A percentile compares a stretch with the other conserved stretches of the same genome.
phyloP scores from a whole-genome alignment of 208 protist genomes.

The Porcisia hertigi region DNA sequence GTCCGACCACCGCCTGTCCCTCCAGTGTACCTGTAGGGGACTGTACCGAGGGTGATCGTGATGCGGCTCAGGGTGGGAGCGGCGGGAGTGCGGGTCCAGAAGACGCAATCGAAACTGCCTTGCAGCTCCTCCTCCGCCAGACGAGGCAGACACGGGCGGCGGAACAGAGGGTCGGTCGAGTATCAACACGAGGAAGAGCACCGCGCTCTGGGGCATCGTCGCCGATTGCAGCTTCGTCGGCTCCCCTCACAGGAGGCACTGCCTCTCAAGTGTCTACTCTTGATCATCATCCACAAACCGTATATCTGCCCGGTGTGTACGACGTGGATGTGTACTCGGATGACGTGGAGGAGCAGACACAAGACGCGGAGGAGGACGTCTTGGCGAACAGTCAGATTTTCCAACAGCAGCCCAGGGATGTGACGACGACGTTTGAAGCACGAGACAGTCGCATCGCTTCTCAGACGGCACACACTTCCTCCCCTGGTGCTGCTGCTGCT shows the following conservation, averaged over 20 bases:
- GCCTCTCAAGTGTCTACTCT: not conserved
- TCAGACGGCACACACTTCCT: not conserved
- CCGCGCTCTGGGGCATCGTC: not conserved
- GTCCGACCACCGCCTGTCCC: not conserved
- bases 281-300: not conserved
- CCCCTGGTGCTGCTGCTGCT: not conserved
- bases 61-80: slow-evolving; percentile 3
- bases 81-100: not conserved
- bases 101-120: slow-evolving; percentile 27
- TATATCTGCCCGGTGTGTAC: not conserved
- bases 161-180: not conserved
- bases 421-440: not conserved
- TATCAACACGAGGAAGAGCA: not conserved
- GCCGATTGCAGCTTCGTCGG: not conserved
- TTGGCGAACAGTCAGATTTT: not conserved
- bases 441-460: not conserved
- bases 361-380: slow-evolving; percentile 7
- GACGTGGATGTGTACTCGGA: slow-evolving; percentile 18
- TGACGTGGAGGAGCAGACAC: slow-evolving; percentile 7
- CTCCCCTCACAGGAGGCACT: not conserved
- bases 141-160: not conserved
- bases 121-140: slow-evolving; percentile 22
- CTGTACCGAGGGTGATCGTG: not conserved
- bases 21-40: not conserved
- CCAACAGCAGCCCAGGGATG: not conserved